A percentile compares a stretch with the other conserved stretches of the same genome.
Conservation (phyloP, 257 asterid genomes). For the Solanum ossicruentum region DNA sequence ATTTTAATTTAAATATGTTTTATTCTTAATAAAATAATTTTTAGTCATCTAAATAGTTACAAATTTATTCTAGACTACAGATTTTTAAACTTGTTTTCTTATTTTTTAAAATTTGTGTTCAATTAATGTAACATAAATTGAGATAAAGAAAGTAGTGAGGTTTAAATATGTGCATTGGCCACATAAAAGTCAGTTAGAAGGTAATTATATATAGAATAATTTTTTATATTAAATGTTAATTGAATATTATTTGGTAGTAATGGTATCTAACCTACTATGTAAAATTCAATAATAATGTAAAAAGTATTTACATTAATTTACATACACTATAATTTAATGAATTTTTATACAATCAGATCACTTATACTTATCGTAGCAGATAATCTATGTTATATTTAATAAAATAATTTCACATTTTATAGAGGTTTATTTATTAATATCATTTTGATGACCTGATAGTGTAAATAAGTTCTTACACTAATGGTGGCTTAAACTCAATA, state of each 20-base stretch:
- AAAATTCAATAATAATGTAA: neutral
- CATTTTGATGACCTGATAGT: neutral
- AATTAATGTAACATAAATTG: neutral
- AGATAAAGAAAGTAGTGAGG: no score
- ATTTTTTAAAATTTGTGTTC: neutral
- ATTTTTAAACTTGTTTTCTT: no score
- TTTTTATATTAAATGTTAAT: neutral
- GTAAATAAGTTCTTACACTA: neutral
- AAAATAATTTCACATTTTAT: neutral
- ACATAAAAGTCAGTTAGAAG: neutral
- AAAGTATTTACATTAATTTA: neutral
- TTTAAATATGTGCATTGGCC: neutral
- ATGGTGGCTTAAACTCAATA: neutral
- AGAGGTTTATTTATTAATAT: neutral
- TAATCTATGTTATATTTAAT: neutral
- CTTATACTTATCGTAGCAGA: rapidly evolving
- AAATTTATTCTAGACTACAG: no score
- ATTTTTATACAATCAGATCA: neutral
- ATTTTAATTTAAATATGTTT: no score
- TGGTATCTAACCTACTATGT: neutral
- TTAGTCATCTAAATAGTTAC: no score
- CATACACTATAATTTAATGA: neutral
- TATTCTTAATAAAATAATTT: no score
- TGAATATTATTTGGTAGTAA: neutral
- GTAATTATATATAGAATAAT: neutral